These are phyloP conservation scores for Saturnispora sanitii DNA, from an alignment of 805 yeast genomes.

Conservation along the genomic window DNA sequence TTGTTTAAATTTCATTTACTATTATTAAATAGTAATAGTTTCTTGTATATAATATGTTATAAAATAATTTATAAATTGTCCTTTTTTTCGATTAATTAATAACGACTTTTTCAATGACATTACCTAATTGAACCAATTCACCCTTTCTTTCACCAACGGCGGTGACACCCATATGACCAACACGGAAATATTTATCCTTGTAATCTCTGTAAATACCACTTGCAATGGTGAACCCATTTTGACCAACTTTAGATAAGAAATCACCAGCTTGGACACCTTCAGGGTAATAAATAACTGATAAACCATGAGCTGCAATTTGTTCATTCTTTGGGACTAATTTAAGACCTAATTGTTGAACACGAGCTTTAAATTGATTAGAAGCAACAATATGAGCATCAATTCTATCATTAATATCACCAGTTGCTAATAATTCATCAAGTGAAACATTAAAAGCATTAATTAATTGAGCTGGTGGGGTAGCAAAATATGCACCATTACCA, in stretches of 20 bases:
- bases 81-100: too few species aligned
- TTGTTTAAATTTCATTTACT: not conserved
- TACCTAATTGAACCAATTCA: constrained; percentile 43
- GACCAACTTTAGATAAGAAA: constrained; percentile 46
- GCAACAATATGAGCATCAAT: constrained; percentile 52
- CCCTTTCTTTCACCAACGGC: constrained; percentile 46
- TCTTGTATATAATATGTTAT: too few species aligned
- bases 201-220: constrained; percentile 84
- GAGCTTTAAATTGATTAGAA: constrained; percentile 56
- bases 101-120: constrained; percentile 25
- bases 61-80: too few species aligned
- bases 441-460: constrained; percentile 74
- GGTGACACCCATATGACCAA: constrained; percentile 93
- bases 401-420: constrained; percentile 42
- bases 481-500: constrained; percentile 75
- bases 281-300: constrained; percentile 79
- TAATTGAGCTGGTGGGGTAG: constrained; percentile 93
- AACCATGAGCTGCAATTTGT: constrained; percentile 72
- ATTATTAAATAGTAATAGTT: too few species aligned
- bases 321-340: constrained; percentile 52
- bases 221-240: constrained; percentile 68
- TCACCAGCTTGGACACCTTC: constrained; percentile 62
- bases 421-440: constrained; percentile 51
- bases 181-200: constrained; percentile 75
- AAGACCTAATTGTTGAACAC: constrained; percentile 47